Evolutionary conservation across 805 yeast genomes (phyloP).

Genomic region (Cyberlindnera subsufficiens): DNA sequence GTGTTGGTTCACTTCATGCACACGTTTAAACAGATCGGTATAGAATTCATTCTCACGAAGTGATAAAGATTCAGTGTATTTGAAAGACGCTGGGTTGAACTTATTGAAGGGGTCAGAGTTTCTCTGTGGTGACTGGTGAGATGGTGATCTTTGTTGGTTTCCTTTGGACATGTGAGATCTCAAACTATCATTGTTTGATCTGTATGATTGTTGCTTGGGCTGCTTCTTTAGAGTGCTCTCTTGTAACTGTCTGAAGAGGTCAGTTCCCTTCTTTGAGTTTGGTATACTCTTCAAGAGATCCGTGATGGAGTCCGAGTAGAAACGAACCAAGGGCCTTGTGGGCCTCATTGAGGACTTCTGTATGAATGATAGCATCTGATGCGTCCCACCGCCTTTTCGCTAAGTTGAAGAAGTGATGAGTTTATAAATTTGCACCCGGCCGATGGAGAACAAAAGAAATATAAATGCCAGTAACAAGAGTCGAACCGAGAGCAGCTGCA

Average conservation of each 20-base stretch:
- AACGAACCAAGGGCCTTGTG: too few relatives aligned
- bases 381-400: too few relatives aligned
- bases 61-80: constrained; percentile 9
- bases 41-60: constrained; percentile 19
- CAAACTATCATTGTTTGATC: not conserved
- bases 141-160: not conserved
- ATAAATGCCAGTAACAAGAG: not conserved
- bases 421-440: too few relatives aligned
- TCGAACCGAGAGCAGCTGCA: constrained; percentile 3
- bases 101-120: constrained; percentile 5
- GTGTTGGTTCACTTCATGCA: constrained; percentile 7
- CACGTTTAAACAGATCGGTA: constrained; percentile 15
- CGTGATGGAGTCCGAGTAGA: not conserved
- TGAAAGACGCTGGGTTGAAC: constrained; percentile 16
- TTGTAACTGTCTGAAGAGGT: not conserved
- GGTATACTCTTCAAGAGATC: not conserved
- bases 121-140: constrained; percentile 3
- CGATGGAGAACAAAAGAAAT: not conserved
- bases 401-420: too few relatives aligned
- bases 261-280: not conserved
- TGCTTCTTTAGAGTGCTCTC: not conserved
- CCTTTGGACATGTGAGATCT: not conserved
- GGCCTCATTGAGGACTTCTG: too few relatives aligned
- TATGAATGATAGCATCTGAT: too few relatives aligned
- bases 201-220: not conserved